Evolutionary conservation across 176 grass and related monocot genomes (phyloP), one percentile per base, ranked within the genome.

Genomic region (Aegilops tauschii): DNA sequence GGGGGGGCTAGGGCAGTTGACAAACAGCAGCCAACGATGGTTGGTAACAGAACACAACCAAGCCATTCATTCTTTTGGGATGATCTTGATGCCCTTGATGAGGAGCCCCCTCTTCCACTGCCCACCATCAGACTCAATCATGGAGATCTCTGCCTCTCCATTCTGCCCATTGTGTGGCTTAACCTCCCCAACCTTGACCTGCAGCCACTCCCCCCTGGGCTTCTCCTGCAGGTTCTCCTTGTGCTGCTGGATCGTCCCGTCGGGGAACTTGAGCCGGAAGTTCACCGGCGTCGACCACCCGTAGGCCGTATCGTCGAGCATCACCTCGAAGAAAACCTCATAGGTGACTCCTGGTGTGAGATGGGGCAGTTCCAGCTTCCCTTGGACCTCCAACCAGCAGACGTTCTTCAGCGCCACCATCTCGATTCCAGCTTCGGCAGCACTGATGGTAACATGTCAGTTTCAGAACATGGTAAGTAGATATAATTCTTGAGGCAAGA

Each of bases 331-430:
- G 32, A 65, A 8, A 5, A 90, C 42, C 35, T 87, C 73, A 13
- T 93, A 93, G 56, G 3, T 69, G 17, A 69, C 45, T 37, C 65
- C 85, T 9, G 88, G 85, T 50, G 88, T 93, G 8, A 93, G 91
- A 50, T 82, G 47, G 20, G 85, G 79, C 13, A 82, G 28, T 6
- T 93, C 81, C 16, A 83, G 44, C 69, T 88, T 90, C 35, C 88
- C 91, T 50, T 82, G 76, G 63, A 90, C 78, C 80, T 90, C 88
- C 36, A 93, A 29, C 88, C 85, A 90, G 66, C 88, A 90, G 30
- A 90, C 91, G 1, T 54, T 27, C 37, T 27, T 5, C 63, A 90
- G 88, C 27, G 35, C 82, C 32, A 30, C 88, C 12, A 59, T 85
- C 62, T 93, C 82, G 11, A 90, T 74, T 39, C 75, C 65, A 3